Conservation (phyloP, 768 basidiomycete species). For the Lactifluus hygrophoroides region DNA sequence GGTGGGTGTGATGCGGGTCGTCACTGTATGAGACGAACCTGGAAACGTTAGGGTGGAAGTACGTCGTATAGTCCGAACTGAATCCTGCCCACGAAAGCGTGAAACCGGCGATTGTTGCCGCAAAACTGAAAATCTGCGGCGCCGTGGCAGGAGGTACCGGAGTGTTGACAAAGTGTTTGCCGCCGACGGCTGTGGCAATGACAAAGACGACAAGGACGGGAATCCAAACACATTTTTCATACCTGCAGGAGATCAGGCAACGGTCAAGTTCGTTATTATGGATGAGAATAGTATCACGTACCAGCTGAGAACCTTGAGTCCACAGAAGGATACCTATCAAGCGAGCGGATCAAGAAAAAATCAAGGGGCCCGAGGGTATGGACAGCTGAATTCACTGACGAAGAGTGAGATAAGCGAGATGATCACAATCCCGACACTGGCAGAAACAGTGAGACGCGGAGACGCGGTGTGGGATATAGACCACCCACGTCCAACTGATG, state of each 20-base stretch:
- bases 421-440: slow-evolving; percentile 66
- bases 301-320: slow-evolving; percentile 54
- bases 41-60: slow-evolving; percentile 50
- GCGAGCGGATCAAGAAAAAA: neutral
- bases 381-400: slow-evolving; percentile 20
- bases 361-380: neutral
- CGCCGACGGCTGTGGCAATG: slow-evolving; percentile 64
- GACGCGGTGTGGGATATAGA: neutral
- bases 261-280: neutral
- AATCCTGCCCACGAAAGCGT: slow-evolving; percentile 53
- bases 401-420: slow-evolving; percentile 60
- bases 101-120: slow-evolving; percentile 64
- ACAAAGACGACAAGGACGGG: slow-evolving; percentile 69
- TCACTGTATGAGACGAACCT: slow-evolving; percentile 32
- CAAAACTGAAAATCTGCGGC: slow-evolving; percentile 50
- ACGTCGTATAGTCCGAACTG: slow-evolving; percentile 68
- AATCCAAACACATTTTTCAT: slow-evolving; percentile 69
- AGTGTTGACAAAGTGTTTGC: slow-evolving; percentile 50
- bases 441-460: neutral
- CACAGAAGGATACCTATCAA: slow-evolving; percentile 53
- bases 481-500: slow-evolving; percentile 43
- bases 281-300: slow-evolving; percentile 20
- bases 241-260: slow-evolving; percentile 35
- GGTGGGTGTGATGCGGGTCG: neutral
- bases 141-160: slow-evolving; percentile 47